These are phyloP conservation scores for Capsella bursapastoris DNA, from an alignment of 345 rosid species.

Conservation along the genomic window DNA sequence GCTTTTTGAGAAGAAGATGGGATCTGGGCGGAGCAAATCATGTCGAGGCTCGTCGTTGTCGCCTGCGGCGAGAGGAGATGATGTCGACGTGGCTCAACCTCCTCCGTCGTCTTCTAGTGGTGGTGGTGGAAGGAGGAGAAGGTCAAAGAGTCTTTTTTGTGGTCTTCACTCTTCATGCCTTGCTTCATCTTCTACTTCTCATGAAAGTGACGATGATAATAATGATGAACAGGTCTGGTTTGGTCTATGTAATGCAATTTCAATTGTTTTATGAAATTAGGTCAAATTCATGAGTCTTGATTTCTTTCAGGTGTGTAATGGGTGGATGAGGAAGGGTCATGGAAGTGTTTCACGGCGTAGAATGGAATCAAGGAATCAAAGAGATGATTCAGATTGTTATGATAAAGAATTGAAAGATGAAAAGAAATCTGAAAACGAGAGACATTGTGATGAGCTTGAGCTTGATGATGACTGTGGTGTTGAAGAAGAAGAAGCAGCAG, in stretches of 20 bases:
- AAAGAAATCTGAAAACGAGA: slow-evolving; percentile 43
- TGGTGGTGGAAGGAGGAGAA: slow-evolving; percentile 50
- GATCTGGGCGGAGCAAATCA: slow-evolving; percentile 79
- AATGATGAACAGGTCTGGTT: slow-evolving; percentile 49
- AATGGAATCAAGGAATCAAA: slow-evolving; percentile 35
- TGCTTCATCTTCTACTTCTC: slow-evolving; percentile 68
- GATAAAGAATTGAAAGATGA: slow-evolving; percentile 51
- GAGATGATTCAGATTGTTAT: slow-evolving; percentile 52
- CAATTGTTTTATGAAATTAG: slow-evolving; percentile 3
- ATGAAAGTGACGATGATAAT: slow-evolving; percentile 36
- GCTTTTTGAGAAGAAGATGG: slow-evolving; percentile 54
- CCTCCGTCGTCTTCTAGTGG: slow-evolving; percentile 39
- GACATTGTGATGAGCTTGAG: slow-evolving; percentile 47
- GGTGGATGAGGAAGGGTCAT: slow-evolving; percentile 48
- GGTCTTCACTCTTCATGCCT: slow-evolving; percentile 75
- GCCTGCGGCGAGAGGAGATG: slow-evolving; percentile 21
- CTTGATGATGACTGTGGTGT: slow-evolving; percentile 51
- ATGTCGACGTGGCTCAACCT: slow-evolving; percentile 3
- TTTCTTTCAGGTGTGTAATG: slow-evolving; percentile 49
- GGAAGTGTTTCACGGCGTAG: slow-evolving; percentile 44
- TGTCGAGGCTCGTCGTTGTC: slow-evolving; percentile 46
- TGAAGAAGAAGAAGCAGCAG: slow-evolving; percentile 41
- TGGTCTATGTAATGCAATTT: not conserved
- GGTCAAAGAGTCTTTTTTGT: slow-evolving; percentile 54
- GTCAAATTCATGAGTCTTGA: slow-evolving; percentile 4